Percentiles rank a stretch among this genome's conserved stretches.
Conservation (phyloP, 768 basidiomycete species). For the Baorangia bicolor region DNA sequence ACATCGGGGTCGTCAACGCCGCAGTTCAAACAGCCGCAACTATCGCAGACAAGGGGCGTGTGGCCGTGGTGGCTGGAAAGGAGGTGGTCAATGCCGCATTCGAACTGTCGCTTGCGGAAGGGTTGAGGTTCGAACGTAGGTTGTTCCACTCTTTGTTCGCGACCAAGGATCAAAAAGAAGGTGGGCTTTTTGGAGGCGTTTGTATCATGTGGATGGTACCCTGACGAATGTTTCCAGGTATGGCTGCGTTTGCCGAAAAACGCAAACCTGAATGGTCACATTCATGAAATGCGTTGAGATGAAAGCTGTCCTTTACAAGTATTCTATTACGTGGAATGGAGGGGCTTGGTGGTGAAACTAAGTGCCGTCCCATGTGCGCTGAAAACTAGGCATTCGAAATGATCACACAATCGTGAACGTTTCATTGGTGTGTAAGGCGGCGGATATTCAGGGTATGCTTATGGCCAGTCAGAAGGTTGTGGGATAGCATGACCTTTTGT, state of each 20-base stretch:
- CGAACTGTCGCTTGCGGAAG: slow-evolving; percentile 79
- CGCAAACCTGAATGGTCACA: slow-evolving; percentile 83
- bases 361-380: too few relatives aligned
- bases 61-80: slow-evolving; percentile 86
- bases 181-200: slow-evolving; percentile 40
- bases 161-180: slow-evolving; percentile 94
- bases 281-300: slow-evolving; percentile 16
- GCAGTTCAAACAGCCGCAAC: slow-evolving; percentile 76
- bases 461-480: slow-evolving; percentile 28
- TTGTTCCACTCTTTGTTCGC: slow-evolving; percentile 92
- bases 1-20: slow-evolving; percentile 82
- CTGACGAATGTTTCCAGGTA: slow-evolving; percentile 52
- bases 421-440: too few relatives aligned
- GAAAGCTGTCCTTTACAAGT: not conserved
- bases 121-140: slow-evolving; percentile 82
- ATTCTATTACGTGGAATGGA: too few relatives aligned
- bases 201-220: not conserved
- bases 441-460: not conserved
- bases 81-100: slow-evolving; percentile 95
- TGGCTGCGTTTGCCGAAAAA: slow-evolving; percentile 94
- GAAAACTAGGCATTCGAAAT: too few relatives aligned
- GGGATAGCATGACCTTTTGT: slow-evolving; percentile 37
- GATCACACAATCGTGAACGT: too few relatives aligned
- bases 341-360: too few relatives aligned
- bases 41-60: slow-evolving; percentile 78